Evolutionary conservation across 441 rosid genomes (phyloP), one percentile per base, ranked within the genome.

Genomic region (Jatropha multifida): DNA sequence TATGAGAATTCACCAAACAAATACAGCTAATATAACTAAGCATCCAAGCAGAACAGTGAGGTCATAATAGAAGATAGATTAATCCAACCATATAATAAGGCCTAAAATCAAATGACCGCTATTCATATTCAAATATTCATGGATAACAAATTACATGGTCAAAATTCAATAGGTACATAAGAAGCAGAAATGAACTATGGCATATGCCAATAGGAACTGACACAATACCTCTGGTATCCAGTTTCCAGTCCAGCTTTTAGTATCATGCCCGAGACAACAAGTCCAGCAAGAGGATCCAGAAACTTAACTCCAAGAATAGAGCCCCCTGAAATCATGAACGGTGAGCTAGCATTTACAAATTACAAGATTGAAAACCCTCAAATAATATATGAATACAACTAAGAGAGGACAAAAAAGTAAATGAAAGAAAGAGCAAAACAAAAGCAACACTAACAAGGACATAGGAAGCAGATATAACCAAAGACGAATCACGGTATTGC

Each of bases 211-310:
- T 54, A 44, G 68, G 8, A 68, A 46, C 3, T 64, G 23, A 64
- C 65, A 68, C 38, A 75, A 62, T 84, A 95, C 99, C 99, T 95
- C 80, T 90, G 97, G 81, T 90, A 87, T 40, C 98, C 98, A n/a
- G 92, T 77, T 83, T 90, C 85, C 40, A 92, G 72, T 61, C 97
- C 98, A 80, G 93, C 96, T 78, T 92, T 88, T 14, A 93, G 79
- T 67, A 95, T 90, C 99, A 92, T 92, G 76, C 89, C 92, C 0
- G 98, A 90, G 76, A 95, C 98, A 83, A 95, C 61, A 77, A 95
- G 91, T 70, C 96, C 99, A 62, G 99, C 99, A 72, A 95, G 88
- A 58, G 98, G 98, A 85, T 95, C 99, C 77, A 95, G 87, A 79
- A 92, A 88, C 79, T 83, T 85, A 59, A 95, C 83, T 76, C 99